Evolutionary conservation across 371 early-diverging fungal species (phyloP).

Genomic region (Circinella minor): DNA sequence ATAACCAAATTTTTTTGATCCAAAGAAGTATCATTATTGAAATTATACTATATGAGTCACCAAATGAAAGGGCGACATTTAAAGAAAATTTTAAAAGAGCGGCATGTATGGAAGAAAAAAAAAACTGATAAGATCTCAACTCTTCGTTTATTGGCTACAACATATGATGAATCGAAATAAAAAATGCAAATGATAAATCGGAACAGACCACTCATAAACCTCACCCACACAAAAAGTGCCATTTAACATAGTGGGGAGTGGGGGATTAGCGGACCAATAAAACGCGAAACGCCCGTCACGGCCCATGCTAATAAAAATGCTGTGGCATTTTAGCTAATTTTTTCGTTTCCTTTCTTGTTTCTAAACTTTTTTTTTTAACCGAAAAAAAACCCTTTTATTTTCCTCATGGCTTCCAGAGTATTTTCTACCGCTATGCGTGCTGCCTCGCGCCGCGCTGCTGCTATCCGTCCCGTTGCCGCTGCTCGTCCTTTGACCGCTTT

Average conservation of each 20-base stretch:
- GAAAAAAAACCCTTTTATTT: background rate
- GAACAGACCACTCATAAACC: background rate
- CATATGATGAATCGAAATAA: constrained; percentile 20
- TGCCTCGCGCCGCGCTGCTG: constrained; percentile 35
- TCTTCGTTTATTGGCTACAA: constrained; percentile 25
- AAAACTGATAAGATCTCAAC: constrained; percentile 19
- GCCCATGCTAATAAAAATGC: constrained; percentile 16
- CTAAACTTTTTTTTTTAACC: constrained; percentile 18
- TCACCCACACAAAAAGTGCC: background rate
- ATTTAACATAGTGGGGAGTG: no score
- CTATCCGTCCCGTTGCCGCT: constrained; percentile 33
- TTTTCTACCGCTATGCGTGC: constrained; percentile 49
- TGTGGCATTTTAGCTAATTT: constrained; percentile 5
- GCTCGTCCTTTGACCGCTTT: constrained; percentile 24
- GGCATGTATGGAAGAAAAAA: no score
- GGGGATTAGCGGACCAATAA: background rate
- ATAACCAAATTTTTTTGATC: no score
- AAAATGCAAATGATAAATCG: background rate
- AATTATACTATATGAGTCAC: constrained; percentile 5
- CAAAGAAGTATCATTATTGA: background rate
- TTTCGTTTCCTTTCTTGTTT: constrained; percentile 17
- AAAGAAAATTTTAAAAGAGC: no score
- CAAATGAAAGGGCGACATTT: background rate
- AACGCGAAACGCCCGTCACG: constrained; percentile 16
- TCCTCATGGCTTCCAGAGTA: constrained; percentile 44